These are phyloP conservation scores for Yamagishiella unicocca DNA, from an alignment of 139 green algal species.

Conservation along the genomic window DNA sequence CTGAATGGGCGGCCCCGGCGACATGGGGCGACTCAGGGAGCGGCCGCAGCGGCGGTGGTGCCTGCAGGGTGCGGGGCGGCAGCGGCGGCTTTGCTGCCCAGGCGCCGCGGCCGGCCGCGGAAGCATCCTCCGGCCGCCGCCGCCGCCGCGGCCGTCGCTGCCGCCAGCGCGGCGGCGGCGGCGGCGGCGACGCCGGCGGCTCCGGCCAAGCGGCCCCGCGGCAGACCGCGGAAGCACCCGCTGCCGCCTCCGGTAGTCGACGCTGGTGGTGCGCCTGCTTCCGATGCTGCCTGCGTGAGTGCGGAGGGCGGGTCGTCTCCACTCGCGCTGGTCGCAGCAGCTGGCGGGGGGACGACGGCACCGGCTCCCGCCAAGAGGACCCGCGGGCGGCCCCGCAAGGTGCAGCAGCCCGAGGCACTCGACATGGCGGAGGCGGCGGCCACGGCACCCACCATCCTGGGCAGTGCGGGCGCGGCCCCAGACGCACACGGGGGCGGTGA, in stretches of 20 bases:
- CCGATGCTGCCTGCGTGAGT: too few relatives aligned
- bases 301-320: too few relatives aligned
- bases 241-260: background rate
- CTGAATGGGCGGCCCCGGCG: too few relatives aligned
- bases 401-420: background rate
- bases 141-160: background rate
- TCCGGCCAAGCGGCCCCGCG: background rate
- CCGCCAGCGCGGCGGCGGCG: background rate
- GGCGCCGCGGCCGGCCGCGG: background rate
- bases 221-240: conserved; percentile 24
- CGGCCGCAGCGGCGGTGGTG: background rate
- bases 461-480: background rate
- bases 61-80: too few relatives aligned
- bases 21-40: too few relatives aligned
- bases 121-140: background rate
- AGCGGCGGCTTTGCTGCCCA: background rate
- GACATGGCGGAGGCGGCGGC: background rate
- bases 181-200: background rate
- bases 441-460: background rate
- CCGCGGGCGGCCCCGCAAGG: conserved; percentile 6
- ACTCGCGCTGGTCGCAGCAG: too few relatives aligned
- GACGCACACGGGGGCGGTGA: background rate
- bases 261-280: too few relatives aligned
- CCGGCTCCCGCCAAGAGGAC: background rate
- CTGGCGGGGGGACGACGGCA: background rate